A percentile compares a stretch with the other conserved stretches of the same genome.
These are phyloP conservation scores for Camillea tinctor DNA, from an alignment of 2,329 filamentous ascomycete species.

Conservation along the genomic window DNA sequence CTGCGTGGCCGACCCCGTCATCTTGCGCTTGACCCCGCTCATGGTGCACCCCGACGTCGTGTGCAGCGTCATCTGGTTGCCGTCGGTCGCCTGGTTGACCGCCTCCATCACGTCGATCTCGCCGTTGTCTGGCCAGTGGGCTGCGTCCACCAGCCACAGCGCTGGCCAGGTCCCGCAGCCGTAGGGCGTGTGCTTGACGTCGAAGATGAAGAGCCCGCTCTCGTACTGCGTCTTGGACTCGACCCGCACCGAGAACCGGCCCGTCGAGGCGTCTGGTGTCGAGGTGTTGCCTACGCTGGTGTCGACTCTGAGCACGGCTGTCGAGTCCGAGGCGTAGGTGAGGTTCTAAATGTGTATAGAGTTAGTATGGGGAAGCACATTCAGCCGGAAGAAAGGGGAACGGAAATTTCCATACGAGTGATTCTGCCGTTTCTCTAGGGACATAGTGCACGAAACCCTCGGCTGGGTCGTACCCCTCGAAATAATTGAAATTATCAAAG, in stretches of 20 bases:
- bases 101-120: conserved; percentile 65
- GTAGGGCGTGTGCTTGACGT: conserved; percentile 61
- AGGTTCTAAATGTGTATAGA: conserved; percentile 49
- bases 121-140: conserved; percentile 62
- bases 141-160: conserved; percentile 62
- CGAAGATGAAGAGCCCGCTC: conserved; percentile 66
- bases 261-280: conserved; percentile 52
- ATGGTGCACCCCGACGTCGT: conserved; percentile 52
- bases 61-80: conserved; percentile 62
- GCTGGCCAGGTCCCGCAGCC: conserved; percentile 66
- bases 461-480: conserved; percentile 49
- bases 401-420: conserved; percentile 36
- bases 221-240: conserved; percentile 60
- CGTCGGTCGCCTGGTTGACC: conserved; percentile 51
- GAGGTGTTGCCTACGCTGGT: conserved; percentile 50
- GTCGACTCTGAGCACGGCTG: conserved; percentile 61
- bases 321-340: conserved; percentile 54
- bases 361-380: conserved; percentile 3
- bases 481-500: conserved; percentile 57
- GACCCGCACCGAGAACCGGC: conserved; percentile 63
- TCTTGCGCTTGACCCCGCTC: conserved; percentile 52
- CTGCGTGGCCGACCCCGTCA: conserved; percentile 44
- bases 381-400: not conserved
- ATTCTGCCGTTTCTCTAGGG: conserved; percentile 39
- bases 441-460: conserved; percentile 56